phyloP scores from a whole-genome alignment of 129 eudicot genomes.

The Scalesia atractyloides region DNA sequence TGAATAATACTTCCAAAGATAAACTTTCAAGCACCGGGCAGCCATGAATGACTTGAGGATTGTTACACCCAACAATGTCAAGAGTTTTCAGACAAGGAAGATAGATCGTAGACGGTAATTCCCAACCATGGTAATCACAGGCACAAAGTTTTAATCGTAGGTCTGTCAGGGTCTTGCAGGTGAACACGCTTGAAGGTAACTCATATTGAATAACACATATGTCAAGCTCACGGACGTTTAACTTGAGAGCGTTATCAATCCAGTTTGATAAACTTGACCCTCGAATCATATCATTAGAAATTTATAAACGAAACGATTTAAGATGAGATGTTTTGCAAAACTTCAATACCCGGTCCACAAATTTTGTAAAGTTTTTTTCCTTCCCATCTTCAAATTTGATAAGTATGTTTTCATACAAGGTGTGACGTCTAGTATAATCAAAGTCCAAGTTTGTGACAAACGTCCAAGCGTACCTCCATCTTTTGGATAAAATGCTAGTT shows the following conservation, averaged over 20 bases:
- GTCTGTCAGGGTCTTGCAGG: conserved; percentile 28
- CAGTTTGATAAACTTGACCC: not conserved
- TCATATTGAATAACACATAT: not conserved
- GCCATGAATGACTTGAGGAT: not conserved
- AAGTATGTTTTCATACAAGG: too few relatives aligned
- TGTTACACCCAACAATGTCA: not conserved
- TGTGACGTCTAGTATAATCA: too few relatives aligned
- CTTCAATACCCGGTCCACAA: too few relatives aligned
- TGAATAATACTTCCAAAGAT: not conserved
- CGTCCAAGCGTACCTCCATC: not conserved
- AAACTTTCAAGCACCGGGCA: not conserved
- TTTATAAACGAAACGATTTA: not conserved
- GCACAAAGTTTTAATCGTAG: not conserved
- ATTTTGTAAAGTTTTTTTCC: too few relatives aligned
- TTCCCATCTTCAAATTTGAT: too few relatives aligned
- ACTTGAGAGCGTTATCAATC: not conserved
- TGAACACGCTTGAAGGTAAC: conserved; percentile 19
- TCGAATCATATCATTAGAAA: not conserved
- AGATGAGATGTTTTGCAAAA: not conserved
- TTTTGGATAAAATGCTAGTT: not conserved
- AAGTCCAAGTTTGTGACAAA: too few relatives aligned
- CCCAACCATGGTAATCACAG: too few relatives aligned
- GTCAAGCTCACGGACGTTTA: conserved; percentile 20
- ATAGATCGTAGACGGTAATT: not conserved
- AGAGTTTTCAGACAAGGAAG: not conserved